Evolutionary conservation across 2,329 filamentous ascomycete species (phyloP).

Genomic region (Diaporthe batatas): DNA sequence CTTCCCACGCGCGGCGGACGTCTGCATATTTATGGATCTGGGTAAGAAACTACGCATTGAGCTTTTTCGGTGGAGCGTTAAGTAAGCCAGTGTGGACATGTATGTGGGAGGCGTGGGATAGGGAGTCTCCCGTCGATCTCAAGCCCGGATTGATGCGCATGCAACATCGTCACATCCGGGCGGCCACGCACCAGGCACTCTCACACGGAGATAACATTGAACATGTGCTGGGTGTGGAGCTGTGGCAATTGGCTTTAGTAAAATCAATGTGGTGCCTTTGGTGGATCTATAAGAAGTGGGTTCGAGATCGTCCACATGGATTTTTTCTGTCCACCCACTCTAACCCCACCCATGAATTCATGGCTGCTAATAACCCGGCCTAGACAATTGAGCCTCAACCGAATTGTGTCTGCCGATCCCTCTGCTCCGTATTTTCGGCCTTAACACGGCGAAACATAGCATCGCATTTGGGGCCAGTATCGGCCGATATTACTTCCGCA

Average conservation of each 20-base stretch:
- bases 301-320: slow-evolving; percentile 19
- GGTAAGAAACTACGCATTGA: slow-evolving; percentile 13
- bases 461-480: not conserved
- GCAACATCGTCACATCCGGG: not conserved
- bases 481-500: not conserved
- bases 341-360: slow-evolving; percentile 28
- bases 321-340: not conserved
- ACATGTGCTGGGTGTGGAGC: not conserved
- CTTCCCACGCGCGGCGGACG: too few relatives aligned
- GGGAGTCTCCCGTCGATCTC: not conserved
- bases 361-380: slow-evolving; percentile 2
- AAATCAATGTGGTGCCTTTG: slow-evolving; percentile 9
- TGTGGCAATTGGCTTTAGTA: slow-evolving; percentile 16
- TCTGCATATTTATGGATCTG: slow-evolving; percentile 18
- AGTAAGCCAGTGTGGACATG: not conserved
- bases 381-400: not conserved
- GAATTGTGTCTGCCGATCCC: not conserved
- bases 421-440: not conserved
- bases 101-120: too few relatives aligned
- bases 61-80: slow-evolving; percentile 21
- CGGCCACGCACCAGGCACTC: not conserved
- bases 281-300: too few relatives aligned
- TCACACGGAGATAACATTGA: not conserved
- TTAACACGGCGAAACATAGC: slow-evolving; percentile 3
- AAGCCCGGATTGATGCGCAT: not conserved